Conservation (phyloP, 345 rosid species). For the Arabidopsis thaliana region TAIR10.1 NC_003071.7:9543501-9544000, state of each 20-base stretch:
- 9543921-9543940: constrained; percentile 58
- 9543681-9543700: not conserved
- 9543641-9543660: too few relatives aligned
- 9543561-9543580: too few relatives aligned
- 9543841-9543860: not conserved
- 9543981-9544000: constrained; percentile 75
- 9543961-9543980: constrained; percentile 91
- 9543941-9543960: constrained; percentile 78
- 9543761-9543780: not conserved
- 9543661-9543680: too few relatives aligned
- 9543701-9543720: not conserved
- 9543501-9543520: too few relatives aligned
- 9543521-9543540: too few relatives aligned
- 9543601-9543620: too few relatives aligned
- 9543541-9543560: too few relatives aligned
- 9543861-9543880: not conserved
- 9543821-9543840: not conserved
- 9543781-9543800: not conserved
- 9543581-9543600: too few relatives aligned
- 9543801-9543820: not conserved
- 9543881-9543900: not conserved
- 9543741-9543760: too few relatives aligned
- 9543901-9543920: not conserved
- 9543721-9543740: not conserved
- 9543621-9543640: too few relatives aligned